Percentiles rank a stretch among this genome's conserved stretches.
Conservation (phyloP, 177 flowering plant species). For the Vitis hybrid region DNA sequence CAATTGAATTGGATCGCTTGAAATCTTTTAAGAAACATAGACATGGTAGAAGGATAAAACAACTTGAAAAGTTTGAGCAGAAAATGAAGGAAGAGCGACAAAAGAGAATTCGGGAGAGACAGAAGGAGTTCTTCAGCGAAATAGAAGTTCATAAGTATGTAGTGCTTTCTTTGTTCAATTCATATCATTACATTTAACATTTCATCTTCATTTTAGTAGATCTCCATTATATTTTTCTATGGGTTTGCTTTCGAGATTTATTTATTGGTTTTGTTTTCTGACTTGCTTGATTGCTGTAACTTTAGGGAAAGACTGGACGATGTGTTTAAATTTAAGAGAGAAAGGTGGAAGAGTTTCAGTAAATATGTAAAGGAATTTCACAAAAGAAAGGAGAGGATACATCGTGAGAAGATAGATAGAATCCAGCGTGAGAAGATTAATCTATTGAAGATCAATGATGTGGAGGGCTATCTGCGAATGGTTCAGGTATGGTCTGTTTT, state of each 20-base stretch:
- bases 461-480: slow-evolving; percentile 98
- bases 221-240: not conserved
- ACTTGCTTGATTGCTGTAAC: slow-evolving; percentile 10
- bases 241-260: not conserved
- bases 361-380: slow-evolving; percentile 91
- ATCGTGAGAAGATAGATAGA: slow-evolving; percentile 95
- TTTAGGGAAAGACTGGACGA: slow-evolving; percentile 92
- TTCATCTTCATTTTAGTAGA: not conserved
- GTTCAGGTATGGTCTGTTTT: slow-evolving; percentile 67
- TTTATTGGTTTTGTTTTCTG: not conserved
- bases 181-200: not conserved
- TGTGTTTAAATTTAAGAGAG: slow-evolving; percentile 78
- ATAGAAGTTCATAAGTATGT: slow-evolving; percentile 91
- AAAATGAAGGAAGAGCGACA: slow-evolving; percentile 98
- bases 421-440: slow-evolving; percentile 98
- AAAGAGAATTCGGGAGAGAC: slow-evolving; percentile 94
- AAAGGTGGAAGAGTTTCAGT: slow-evolving; percentile 91
- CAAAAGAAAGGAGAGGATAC: slow-evolving; percentile 87
- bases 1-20: slow-evolving; percentile 76
- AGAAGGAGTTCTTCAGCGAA: slow-evolving; percentile 94
- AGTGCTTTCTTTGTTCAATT: not conserved
- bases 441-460: slow-evolving; percentile 93
- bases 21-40: slow-evolving; percentile 82
- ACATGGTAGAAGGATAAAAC: slow-evolving; percentile 88
- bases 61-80: slow-evolving; percentile 87